Evolutionary conservation across 768 basidiomycete species (phyloP).

Genomic region (Mycena haematopus): DNA sequence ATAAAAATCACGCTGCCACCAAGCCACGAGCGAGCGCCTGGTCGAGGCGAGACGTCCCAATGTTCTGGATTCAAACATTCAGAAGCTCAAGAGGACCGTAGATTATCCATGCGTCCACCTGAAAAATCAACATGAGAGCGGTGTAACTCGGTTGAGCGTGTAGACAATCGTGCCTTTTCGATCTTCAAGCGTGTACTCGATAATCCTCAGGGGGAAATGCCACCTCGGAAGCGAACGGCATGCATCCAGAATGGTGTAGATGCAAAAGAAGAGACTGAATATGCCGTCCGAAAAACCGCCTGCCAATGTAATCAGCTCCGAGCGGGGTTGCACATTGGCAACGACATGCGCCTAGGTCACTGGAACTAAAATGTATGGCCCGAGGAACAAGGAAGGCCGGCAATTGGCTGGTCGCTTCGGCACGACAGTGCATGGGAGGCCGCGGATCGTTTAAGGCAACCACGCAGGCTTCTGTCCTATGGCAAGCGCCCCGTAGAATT

Average conservation of each 20-base stretch:
- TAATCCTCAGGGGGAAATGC: conserved; percentile 20
- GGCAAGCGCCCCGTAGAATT: background rate
- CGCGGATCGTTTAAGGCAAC: conserved; percentile 5
- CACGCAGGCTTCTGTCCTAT: background rate
- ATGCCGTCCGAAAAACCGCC: conserved; percentile 14
- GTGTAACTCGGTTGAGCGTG: conserved; percentile 19
- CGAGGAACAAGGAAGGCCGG: background rate
- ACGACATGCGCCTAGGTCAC: conserved; percentile 17
- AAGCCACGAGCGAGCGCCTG: background rate
- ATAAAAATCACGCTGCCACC: background rate
- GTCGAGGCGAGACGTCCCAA: background rate
- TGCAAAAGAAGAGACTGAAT: conserved; percentile 1
- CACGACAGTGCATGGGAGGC: background rate
- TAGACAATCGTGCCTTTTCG: conserved; percentile 10
- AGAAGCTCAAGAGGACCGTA: conserved; percentile 4
- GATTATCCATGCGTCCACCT: conserved; percentile 15
- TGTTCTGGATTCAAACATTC: background rate
- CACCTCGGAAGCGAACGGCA: conserved; percentile 1
- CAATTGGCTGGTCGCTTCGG: conserved; percentile 9
- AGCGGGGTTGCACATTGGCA: too few relatives aligned
- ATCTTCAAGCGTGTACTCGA: conserved; percentile 17
- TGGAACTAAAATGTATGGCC: background rate
- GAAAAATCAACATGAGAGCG: background rate
- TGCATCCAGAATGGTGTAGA: background rate
- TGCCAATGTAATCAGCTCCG: too few relatives aligned